Conservation (phyloP, 495 filamentous ascomycete species). For the Cairneyella variabilis region DNA sequence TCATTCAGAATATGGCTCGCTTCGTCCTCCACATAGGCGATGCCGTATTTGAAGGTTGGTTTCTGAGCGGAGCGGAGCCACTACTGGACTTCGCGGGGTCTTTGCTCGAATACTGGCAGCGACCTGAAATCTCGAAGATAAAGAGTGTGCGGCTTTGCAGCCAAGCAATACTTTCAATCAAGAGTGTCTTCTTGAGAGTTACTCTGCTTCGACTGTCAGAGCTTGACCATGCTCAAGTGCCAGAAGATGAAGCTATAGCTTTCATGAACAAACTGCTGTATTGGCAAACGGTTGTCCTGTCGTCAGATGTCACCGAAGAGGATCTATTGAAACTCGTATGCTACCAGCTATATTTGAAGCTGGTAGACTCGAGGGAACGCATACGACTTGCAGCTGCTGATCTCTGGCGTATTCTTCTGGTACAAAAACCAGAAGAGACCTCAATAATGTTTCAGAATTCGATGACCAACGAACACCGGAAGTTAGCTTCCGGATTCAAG, state of each 20-base stretch:
- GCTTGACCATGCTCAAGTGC: slow-evolving; percentile 58
- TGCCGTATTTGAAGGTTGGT: slow-evolving; percentile 93
- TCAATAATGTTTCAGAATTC: slow-evolving; percentile 65
- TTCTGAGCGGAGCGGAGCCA: slow-evolving; percentile 76
- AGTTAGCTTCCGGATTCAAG: slow-evolving; percentile 73
- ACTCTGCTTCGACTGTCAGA: slow-evolving; percentile 80
- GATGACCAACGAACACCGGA: slow-evolving; percentile 61
- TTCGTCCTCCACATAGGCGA: slow-evolving; percentile 78
- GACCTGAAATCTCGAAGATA: slow-evolving; percentile 70
- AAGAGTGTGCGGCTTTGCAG: slow-evolving; percentile 89
- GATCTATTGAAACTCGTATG: slow-evolving; percentile 78
- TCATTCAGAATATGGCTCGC: slow-evolving; percentile 80
- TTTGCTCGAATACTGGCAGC: slow-evolving; percentile 82
- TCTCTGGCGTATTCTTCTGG: slow-evolving; percentile 84
- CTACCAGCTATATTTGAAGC: slow-evolving; percentile 82
- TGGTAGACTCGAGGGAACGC: slow-evolving; percentile 58
- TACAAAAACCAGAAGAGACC: slow-evolving; percentile 88
- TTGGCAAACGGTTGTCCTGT: slow-evolving; percentile 91
- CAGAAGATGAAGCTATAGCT: slow-evolving; percentile 53
- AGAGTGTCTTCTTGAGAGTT: slow-evolving; percentile 69
- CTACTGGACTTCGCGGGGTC: slow-evolving; percentile 85
- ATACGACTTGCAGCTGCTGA: slow-evolving; percentile 77
- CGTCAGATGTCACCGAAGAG: slow-evolving; percentile 66
- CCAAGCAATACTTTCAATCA: slow-evolving; percentile 69
- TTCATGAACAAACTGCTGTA: slow-evolving; percentile 84